phyloP scores from a whole-genome alignment of 495 filamentous ascomycete genomes.

The Aspergillus ellipticus region DNA sequence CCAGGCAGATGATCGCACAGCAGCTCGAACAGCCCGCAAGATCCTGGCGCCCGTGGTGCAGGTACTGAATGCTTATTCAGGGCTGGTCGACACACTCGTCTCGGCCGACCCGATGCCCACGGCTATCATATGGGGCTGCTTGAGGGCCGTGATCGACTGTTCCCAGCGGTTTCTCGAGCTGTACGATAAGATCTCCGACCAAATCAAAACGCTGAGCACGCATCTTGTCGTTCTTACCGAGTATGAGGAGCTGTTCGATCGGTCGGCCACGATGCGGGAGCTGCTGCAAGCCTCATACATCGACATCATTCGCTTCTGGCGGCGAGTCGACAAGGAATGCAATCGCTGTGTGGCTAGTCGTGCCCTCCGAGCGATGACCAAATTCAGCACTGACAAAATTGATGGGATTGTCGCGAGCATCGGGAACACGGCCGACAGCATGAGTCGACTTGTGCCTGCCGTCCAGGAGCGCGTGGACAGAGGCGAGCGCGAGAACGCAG shows the following conservation, averaged over 20 bases:
- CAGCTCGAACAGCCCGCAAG: not conserved
- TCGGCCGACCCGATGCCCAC: not conserved
- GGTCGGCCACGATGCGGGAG: not conserved
- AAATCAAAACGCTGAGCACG: not conserved
- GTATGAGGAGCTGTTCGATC: not conserved
- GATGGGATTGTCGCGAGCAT: not conserved
- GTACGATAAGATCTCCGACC: not conserved
- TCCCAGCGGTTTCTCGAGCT: not conserved
- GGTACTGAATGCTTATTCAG: not conserved
- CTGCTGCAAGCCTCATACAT: not conserved
- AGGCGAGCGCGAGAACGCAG: not conserved
- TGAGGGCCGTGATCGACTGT: not conserved
- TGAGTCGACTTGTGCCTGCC: not conserved
- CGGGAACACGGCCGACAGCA: not conserved
- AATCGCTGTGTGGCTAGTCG: not conserved
- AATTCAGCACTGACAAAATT: not conserved
- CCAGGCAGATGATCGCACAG: not conserved
- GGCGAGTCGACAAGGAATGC: not conserved
- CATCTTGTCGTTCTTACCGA: not conserved
- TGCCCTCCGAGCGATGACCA: not conserved
- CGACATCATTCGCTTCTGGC: not conserved
- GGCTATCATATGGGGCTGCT: not conserved
- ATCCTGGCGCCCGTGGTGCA: not conserved
- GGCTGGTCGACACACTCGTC: not conserved
- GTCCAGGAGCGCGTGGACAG: not conserved